These are phyloP conservation scores for Tetraselmis striata DNA, from an alignment of 139 green algal genomes.

Conservation along the genomic window DNA sequence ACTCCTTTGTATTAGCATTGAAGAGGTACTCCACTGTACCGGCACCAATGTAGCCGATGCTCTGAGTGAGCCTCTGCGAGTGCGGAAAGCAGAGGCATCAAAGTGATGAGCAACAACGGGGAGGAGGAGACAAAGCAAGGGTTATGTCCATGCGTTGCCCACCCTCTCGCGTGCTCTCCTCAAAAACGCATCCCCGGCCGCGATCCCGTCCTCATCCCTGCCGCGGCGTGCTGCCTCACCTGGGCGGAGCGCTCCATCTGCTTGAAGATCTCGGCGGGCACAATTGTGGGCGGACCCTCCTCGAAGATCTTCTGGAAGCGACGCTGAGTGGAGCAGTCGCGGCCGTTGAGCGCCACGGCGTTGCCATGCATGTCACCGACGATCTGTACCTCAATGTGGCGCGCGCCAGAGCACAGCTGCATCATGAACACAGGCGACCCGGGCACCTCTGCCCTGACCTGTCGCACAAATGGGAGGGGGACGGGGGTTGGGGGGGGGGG, in stretches of 20 bases:
- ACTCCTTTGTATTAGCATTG: constrained; percentile 62
- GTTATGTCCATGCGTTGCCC: too few species aligned
- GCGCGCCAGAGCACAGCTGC: constrained; percentile 77
- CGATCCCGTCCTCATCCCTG: too few species aligned
- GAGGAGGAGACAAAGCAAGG: too few species aligned
- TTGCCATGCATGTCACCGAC: constrained; percentile 83
- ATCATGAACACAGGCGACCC: constrained; percentile 95
- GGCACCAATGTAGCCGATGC: constrained; percentile 85
- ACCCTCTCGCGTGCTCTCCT: too few species aligned
- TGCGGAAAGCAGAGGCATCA: too few species aligned
- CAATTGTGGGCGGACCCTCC: constrained; percentile 81
- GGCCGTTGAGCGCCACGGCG: constrained; percentile 76
- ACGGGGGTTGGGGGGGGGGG: too few species aligned
- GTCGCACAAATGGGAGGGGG: too few species aligned
- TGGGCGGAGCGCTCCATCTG: not conserved
- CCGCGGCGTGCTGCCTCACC: too few species aligned
- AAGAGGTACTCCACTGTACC: constrained; percentile 98
- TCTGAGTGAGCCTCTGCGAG: constrained; percentile 60
- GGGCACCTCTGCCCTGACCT: constrained; percentile 89
- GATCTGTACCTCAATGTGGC: constrained; percentile 96
- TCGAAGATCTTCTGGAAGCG: constrained; percentile 98
- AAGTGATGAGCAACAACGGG: too few species aligned
- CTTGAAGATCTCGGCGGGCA: constrained; percentile 16
- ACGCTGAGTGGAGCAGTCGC: constrained; percentile 93
- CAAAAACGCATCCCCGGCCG: too few species aligned